phyloP scores from a whole-genome alignment of 2,329 filamentous ascomycete genomes.

The Nemania diffusa region DNA sequence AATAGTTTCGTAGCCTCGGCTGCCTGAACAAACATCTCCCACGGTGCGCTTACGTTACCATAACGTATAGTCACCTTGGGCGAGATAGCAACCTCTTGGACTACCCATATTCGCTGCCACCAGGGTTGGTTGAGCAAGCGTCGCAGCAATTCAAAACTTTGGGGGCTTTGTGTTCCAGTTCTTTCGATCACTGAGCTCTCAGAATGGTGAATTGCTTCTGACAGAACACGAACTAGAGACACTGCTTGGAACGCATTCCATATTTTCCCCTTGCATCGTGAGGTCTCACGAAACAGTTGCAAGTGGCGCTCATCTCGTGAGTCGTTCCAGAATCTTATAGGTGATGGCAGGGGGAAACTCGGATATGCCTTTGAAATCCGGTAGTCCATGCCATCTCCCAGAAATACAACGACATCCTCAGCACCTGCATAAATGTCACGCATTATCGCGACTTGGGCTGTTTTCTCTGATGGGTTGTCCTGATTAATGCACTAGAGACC shows the following conservation, averaged over 20 bases:
- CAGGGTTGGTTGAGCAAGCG: neutral
- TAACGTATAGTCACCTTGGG: neutral
- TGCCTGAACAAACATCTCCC: neutral
- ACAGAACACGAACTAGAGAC: neutral
- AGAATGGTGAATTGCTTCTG: neutral
- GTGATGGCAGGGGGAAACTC: neutral
- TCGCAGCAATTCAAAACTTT: neutral
- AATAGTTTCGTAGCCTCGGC: neutral
- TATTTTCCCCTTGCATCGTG: neutral
- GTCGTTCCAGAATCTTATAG: neutral
- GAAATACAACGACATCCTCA: constrained; percentile 6
- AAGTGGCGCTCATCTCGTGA: neutral
- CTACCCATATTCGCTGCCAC: constrained; percentile 5
- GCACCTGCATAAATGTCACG: constrained; percentile 3
- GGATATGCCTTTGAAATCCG: neutral
- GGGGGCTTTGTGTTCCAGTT: neutral
- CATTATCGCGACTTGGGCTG: neutral
- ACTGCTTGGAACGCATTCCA: neutral
- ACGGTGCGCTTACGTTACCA: neutral
- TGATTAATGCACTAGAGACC: constrained; percentile 4
- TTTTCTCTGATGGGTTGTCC: neutral
- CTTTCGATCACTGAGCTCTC: neutral
- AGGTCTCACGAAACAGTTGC: neutral
- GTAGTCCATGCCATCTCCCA: neutral
- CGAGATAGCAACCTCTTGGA: neutral